phyloP scores from a whole-genome alignment of 108 stramenopile species.

The Licmophora abbreviata region DNA sequence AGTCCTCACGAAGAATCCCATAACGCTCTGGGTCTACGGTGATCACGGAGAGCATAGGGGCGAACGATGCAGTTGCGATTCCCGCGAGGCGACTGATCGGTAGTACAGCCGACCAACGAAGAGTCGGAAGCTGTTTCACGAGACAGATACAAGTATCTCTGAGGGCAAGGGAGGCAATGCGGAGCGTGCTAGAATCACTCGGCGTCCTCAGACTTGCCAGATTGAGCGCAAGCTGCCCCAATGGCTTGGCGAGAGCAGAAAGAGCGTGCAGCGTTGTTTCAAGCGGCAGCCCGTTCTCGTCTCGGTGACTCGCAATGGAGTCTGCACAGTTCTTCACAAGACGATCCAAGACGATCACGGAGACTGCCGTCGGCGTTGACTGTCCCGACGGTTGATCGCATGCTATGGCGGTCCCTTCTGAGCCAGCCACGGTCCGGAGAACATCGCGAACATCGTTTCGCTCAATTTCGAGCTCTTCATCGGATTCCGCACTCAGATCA shows the following conservation, averaged over 20 bases:
- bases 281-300: neutral
- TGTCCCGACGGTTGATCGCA: too few species aligned
- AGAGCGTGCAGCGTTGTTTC: slow-evolving; percentile 52
- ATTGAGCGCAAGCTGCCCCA: slow-evolving; percentile 7
- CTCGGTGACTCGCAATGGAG: neutral
- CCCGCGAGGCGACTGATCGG: slow-evolving; percentile 55
- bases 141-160: slow-evolving; percentile 1
- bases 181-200: neutral
- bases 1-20: slow-evolving; percentile 8
- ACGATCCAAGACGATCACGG: slow-evolving; percentile 20
- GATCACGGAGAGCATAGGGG: slow-evolving; percentile 42
- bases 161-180: too few species aligned
- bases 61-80: slow-evolving; percentile 50
- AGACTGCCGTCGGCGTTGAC: slow-evolving; percentile 18
- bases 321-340: slow-evolving; percentile 15
- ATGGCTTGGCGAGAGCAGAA: slow-evolving; percentile 67
- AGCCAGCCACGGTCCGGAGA: slow-evolving; percentile 41
- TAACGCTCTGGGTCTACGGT: neutral
- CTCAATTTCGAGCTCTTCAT: slow-evolving; percentile 81
- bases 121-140: neutral
- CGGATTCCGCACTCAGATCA: slow-evolving; percentile 37
- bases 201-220: too few species aligned
- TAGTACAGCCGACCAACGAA: slow-evolving; percentile 18
- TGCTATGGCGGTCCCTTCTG: slow-evolving; percentile 3
- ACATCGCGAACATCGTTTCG: slow-evolving; percentile 77